A percentile compares a stretch with the other conserved stretches of the same genome.
These are phyloP conservation scores for Lasiosphaeria miniovina DNA, from an alignment of 495 filamentous ascomycete species.

Conservation along the genomic window DNA sequence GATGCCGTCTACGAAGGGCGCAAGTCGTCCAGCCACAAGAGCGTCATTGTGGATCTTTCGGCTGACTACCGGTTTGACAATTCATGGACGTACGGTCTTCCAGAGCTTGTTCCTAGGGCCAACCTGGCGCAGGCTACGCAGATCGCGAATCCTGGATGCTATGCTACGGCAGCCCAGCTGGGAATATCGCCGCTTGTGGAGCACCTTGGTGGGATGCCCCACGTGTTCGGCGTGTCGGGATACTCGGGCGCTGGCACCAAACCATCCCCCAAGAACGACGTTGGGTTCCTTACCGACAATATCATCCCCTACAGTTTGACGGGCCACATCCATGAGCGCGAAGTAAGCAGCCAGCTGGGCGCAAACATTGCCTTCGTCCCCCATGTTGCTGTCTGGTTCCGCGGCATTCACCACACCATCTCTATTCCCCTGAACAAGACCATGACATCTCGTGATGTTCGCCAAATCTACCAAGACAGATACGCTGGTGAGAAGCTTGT, in stretches of 20 bases:
- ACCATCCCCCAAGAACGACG: conserved; percentile 92
- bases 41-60: conserved; percentile 87
- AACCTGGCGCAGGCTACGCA: conserved; percentile 79
- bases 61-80: conserved; percentile 93
- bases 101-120: conserved; percentile 75
- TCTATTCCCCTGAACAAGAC: conserved; percentile 78
- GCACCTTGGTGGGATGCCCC: conserved; percentile 76
- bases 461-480: conserved; percentile 91
- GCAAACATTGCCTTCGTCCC: conserved; percentile 82
- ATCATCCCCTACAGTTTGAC: conserved; percentile 91
- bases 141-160: conserved; percentile 94
- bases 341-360: conserved; percentile 79
- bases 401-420: conserved; percentile 91
- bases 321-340: conserved; percentile 93
- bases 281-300: conserved; percentile 81
- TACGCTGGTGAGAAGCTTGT: conserved; percentile 95
- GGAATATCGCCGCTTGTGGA: conserved; percentile 81
- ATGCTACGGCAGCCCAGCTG: conserved; percentile 93
- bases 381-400: conserved; percentile 96
- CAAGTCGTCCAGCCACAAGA: conserved; percentile 56
- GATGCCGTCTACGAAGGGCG: conserved; percentile 80
- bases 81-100: conserved; percentile 93
- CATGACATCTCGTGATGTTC: conserved; percentile 87
- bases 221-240: conserved; percentile 88
- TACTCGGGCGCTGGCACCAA: conserved; percentile 98